Evolutionary conservation across 78 protist genomes (phyloP).

Genomic region (Dictyostelium intermedium): DNA sequence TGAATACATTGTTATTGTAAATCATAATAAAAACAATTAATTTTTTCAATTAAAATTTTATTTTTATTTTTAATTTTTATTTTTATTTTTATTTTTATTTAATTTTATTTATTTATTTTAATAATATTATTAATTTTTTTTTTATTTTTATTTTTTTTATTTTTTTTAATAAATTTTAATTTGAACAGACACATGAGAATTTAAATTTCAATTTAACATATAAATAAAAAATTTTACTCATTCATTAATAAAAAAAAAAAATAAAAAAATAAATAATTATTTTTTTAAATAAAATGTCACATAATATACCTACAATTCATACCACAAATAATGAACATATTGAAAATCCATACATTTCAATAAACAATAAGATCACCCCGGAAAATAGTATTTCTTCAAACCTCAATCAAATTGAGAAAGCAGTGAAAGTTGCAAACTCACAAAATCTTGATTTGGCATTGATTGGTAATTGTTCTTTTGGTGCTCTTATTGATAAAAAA

Average conservation of each 20-base stretch:
- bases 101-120: no score
- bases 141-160: no score
- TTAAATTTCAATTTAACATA: no score
- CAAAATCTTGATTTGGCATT: constrained; percentile 80
- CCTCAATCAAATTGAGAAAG: background rate
- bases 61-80: no score
- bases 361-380: background rate
- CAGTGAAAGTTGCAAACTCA: background rate
- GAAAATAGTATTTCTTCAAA: background rate
- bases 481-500: constrained; percentile 75
- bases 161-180: background rate
- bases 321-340: background rate
- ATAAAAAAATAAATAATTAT: background rate
- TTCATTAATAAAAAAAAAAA: background rate
- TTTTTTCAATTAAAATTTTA: no score
- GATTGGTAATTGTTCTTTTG: constrained; percentile 79
- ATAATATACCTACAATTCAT: background rate
- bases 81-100: no score
- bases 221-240: no score
- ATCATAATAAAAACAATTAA: background rate
- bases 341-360: background rate
- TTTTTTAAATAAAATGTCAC: background rate
- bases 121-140: no score
- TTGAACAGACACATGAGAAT: background rate
- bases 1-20: no score